These are phyloP conservation scores for Cyberlindnera subsufficiens DNA, from an alignment of 805 yeast genomes.

Conservation along the genomic window DNA sequence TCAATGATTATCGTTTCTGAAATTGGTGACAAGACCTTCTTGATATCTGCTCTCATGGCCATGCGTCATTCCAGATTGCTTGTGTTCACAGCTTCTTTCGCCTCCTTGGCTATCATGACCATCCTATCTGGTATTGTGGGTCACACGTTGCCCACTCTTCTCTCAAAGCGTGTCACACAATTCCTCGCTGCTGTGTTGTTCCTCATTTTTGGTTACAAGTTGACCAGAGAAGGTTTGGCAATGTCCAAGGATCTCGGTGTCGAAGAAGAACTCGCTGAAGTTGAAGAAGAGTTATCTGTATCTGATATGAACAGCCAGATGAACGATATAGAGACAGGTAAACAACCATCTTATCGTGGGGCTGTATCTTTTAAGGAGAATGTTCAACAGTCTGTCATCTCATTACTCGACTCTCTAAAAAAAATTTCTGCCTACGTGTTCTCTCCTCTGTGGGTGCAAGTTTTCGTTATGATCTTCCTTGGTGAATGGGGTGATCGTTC, in stretches of 20 bases:
- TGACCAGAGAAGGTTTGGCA: slow-evolving; percentile 72
- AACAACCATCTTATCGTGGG: background rate
- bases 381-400: background rate
- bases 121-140: slow-evolving; percentile 87
- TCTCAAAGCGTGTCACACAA: slow-evolving; percentile 77
- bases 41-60: slow-evolving; percentile 96
- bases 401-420: slow-evolving; percentile 12
- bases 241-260: slow-evolving; percentile 84
- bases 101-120: slow-evolving; percentile 87
- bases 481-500: slow-evolving; percentile 99
- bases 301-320: slow-evolving; percentile 46
- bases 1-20: slow-evolving; percentile 95
- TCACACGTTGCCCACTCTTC: slow-evolving; percentile 78
- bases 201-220: slow-evolving; percentile 72
- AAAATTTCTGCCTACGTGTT: slow-evolving; percentile 33
- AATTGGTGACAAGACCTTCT: slow-evolving; percentile 94
- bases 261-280: slow-evolving; percentile 94
- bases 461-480: slow-evolving; percentile 89
- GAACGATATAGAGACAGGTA: slow-evolving; percentile 50
- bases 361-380: slow-evolving; percentile 4
- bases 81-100: slow-evolving; percentile 85
- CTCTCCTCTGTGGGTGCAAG: slow-evolving; percentile 91
- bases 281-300: slow-evolving; percentile 84
- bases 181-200: slow-evolving; percentile 77
- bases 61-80: slow-evolving; percentile 82